Evolutionary conservation across 1,139 yeast species (phyloP), one percentile per base, ranked within the genome.

Genomic region (Geotrichum histeridarum): DNA sequence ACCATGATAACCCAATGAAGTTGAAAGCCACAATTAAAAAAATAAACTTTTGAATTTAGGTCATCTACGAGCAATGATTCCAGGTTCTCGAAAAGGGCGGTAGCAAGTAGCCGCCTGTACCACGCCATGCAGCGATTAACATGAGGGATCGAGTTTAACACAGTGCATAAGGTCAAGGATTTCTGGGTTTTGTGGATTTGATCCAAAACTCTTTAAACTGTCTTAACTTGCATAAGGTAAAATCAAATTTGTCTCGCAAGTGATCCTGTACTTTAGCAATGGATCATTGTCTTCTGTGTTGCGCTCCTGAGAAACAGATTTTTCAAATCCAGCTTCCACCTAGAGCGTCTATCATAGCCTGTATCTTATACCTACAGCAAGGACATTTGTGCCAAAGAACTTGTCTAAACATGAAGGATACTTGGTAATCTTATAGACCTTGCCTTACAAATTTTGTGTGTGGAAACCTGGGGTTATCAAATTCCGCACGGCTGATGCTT

Each of bases 41-140:
- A 5, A 22, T 22, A 22, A 93, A 73, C 0, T 98, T n/a, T 99
- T 47, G 93, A 71, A 64, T 89, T 90, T 7, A 97, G 96, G 63
- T 93, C 98, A 68, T 93, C 98, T 14, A 93, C 76, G 11, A 91
- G 68, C 55, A 90, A 72, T 30, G 90, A 62, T 43, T 75, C 74
- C 0, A 97, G 96, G 48, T 79, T 73, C 53, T 75, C 73, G 52
- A 89, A 76, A 51, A 93, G 65, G 0, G 90, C 81, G 59, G 80
- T 78, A 0, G 97, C 98, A 33, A 93, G 73, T 58, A 96, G 76
- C 0, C 97, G 96, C 50, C 99, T 86, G 50, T 93, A 74, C 0
- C 93, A 87, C 67, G 88, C 88, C 47, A 88, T 81, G 89, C 95
- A 91, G 59, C 88, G 78, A 54, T 80, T 73, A 54, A 80, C 75